These are phyloP conservation scores for Pythium dissotocum DNA, from an alignment of 352 stramenopile genomes.

Conservation along the genomic window DNA sequence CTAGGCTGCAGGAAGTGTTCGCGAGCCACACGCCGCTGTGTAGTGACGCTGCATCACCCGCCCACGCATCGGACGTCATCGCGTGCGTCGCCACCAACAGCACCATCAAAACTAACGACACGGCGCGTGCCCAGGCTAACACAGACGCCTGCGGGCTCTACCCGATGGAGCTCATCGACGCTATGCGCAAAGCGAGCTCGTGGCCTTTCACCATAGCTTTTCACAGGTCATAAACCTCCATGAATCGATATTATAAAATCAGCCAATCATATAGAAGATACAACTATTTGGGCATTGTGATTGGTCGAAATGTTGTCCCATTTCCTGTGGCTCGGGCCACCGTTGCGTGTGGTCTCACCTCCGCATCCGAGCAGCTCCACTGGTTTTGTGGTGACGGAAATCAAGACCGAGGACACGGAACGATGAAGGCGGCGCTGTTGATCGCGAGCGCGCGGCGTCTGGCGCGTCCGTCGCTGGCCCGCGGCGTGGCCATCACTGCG, in stretches of 20 bases:
- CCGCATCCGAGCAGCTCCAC: conserved; percentile 24
- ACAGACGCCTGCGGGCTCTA: neutral
- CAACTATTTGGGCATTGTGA: neutral
- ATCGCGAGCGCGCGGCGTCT: conserved; percentile 34
- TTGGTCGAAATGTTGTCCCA: conserved; percentile 3
- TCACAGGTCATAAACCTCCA: neutral
- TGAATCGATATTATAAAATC: neutral
- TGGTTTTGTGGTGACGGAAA: neutral
- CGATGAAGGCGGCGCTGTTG: conserved; percentile 49
- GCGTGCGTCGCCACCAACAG: neutral
- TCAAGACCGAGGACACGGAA: too few relatives aligned
- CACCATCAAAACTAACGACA: neutral
- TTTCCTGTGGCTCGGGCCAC: conserved; percentile 1
- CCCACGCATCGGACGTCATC: neutral
- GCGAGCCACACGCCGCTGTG: conserved; percentile 11
- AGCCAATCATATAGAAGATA: neutral
- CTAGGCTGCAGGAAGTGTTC: neutral
- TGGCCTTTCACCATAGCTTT: neutral
- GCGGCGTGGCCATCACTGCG: neutral
- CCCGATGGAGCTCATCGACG: conserved; percentile 6
- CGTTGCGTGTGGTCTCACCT: conserved; percentile 4
- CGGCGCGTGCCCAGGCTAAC: neutral
- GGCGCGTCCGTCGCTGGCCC: conserved; percentile 14
- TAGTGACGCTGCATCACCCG: neutral
- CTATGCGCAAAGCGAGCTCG: neutral